phyloP scores from a whole-genome alignment of 306 rosid species.

The Trichosanthes cucumerina region DNA sequence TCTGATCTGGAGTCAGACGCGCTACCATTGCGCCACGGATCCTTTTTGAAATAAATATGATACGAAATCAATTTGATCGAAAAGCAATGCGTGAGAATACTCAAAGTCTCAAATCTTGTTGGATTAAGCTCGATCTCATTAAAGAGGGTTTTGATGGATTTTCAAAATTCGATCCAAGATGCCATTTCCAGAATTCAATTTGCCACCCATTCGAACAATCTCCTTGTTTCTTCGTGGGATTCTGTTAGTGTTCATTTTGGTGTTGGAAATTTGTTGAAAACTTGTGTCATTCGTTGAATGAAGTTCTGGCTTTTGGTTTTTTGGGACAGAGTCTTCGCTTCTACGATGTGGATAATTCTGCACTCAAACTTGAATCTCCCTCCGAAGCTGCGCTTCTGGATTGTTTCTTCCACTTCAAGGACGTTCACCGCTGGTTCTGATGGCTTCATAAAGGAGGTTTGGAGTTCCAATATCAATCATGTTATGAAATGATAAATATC shows the following conservation, averaged over 20 bases:
- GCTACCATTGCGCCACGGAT: constrained; percentile 39
- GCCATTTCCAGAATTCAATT: constrained; percentile 52
- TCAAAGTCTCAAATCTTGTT: neutral
- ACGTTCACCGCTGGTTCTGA: constrained; percentile 53
- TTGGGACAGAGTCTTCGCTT: constrained; percentile 47
- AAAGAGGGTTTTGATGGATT: constrained; percentile 18
- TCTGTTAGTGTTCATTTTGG: constrained; percentile 27
- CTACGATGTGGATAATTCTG: constrained; percentile 45
- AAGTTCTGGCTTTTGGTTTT: neutral
- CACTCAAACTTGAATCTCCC: constrained; percentile 36
- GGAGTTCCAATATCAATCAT: neutral
- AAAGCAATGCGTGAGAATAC: too few species aligned
- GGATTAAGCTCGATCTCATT: constrained; percentile 6
- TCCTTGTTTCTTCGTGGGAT: constrained; percentile 83
- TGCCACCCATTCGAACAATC: constrained; percentile 50
- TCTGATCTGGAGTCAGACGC: constrained; percentile 37
- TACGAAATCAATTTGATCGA: too few species aligned
- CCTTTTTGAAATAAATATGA: too few species aligned
- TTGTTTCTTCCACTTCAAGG: constrained; percentile 60
- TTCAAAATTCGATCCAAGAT: constrained; percentile 32
- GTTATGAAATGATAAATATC: neutral
- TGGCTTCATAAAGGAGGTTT: constrained; percentile 59
- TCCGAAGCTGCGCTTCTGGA: constrained; percentile 58
- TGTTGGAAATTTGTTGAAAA: neutral
- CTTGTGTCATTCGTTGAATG: neutral